Evolutionary conservation across 768 basidiomycete genomes (phyloP).

Genomic region (Serendipita sp.): DNA sequence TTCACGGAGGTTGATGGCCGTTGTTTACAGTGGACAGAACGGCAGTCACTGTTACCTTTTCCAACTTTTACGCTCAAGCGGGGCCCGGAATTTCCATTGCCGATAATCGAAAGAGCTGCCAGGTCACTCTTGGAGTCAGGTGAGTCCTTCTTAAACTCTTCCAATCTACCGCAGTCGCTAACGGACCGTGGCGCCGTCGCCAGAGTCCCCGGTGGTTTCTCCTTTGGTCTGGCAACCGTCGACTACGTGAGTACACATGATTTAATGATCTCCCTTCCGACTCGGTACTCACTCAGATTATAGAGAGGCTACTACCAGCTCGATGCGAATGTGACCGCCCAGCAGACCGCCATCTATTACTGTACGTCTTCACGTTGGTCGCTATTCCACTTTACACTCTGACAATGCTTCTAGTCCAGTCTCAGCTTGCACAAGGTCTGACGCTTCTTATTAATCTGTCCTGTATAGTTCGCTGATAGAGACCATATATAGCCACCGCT

Average conservation of each 20-base stretch:
- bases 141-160: too few relatives aligned
- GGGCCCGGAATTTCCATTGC: not conserved
- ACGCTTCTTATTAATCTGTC: not conserved
- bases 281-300: not conserved
- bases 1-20: not conserved
- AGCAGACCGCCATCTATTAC: not conserved
- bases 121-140: not conserved
- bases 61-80: not conserved
- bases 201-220: slow-evolving; percentile 1
- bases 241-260: not conserved
- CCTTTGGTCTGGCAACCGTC: not conserved
- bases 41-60: not conserved
- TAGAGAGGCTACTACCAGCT: not conserved
- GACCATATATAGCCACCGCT: not conserved
- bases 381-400: not conserved
- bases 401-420: not conserved
- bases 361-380: not conserved
- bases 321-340: not conserved
- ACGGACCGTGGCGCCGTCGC: too few relatives aligned
- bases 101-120: not conserved
- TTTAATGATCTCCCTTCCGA: not conserved
- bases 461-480: not conserved
- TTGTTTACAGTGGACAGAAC: not conserved
- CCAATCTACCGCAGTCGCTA: too few relatives aligned
- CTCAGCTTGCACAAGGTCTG: slow-evolving; percentile 1